A percentile compares a stretch with the other conserved stretches of the same genome.
These are phyloP conservation scores for Cryptococcus hybrid DNA, from an alignment of 1,284 basidiomycete species.

Conservation along the genomic window DNA sequence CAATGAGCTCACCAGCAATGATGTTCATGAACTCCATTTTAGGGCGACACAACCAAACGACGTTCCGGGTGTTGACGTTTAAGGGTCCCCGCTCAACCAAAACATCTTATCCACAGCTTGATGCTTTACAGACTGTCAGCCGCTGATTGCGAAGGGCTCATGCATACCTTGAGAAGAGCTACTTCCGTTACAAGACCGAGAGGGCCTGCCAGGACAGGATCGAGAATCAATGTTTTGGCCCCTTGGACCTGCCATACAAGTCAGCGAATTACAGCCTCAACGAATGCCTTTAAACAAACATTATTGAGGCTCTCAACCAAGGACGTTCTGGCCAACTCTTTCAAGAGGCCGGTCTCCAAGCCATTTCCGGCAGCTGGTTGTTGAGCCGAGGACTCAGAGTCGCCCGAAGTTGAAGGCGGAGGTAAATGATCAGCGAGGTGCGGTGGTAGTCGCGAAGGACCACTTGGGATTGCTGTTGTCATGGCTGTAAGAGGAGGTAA, in stretches of 20 bases:
- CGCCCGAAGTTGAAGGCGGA: slow-evolving; percentile 43
- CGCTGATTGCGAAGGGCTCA: background rate
- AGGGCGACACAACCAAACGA: slow-evolving; percentile 92
- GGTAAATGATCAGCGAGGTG: slow-evolving; percentile 21
- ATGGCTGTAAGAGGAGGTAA: background rate
- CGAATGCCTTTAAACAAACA: slow-evolving; percentile 51
- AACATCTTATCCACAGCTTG: slow-evolving; percentile 99
- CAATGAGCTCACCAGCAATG: slow-evolving; percentile 69
- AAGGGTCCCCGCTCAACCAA: slow-evolving; percentile 88
- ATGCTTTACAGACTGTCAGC: slow-evolving; percentile 58
- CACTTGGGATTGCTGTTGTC: background rate
- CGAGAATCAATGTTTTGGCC: slow-evolving; percentile 92
- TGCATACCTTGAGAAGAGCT: slow-evolving; percentile 74
- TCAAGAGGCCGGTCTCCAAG: slow-evolving; percentile 68
- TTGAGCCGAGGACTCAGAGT: slow-evolving; percentile 34
- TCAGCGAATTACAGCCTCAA: background rate
- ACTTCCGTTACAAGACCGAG: slow-evolving; percentile 92
- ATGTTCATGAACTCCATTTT: slow-evolving; percentile 80
- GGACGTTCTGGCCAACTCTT: slow-evolving; percentile 71
- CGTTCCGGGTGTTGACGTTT: slow-evolving; percentile 77
- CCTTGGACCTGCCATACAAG: slow-evolving; percentile 68
- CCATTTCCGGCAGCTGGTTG: slow-evolving; percentile 21
- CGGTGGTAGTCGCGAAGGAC: background rate
- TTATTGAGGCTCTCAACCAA: slow-evolving; percentile 80
- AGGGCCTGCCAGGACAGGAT: slow-evolving; percentile 83